These are phyloP conservation scores for Cladosporium halotolerans DNA, from an alignment of 2,329 filamentous ascomycete species.

Conservation along the genomic window DNA sequence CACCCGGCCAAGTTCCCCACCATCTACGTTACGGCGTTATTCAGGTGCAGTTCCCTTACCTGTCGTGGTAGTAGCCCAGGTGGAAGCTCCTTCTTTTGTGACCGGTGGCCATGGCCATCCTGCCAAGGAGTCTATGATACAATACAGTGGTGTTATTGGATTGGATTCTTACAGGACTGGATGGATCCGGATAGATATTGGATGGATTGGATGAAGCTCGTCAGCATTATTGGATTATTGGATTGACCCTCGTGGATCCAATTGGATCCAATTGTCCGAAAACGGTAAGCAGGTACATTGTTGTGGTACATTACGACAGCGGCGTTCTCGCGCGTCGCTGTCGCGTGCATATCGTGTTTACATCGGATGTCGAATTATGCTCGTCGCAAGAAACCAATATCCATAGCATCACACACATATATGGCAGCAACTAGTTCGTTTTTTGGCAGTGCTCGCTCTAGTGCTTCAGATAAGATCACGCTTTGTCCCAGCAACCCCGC, in stretches of 20 bases:
- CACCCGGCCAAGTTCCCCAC: no score
- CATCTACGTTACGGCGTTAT: no score
- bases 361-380: neutral
- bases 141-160: neutral
- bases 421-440: neutral
- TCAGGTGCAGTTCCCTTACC: no score
- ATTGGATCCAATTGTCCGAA: neutral
- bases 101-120: no score
- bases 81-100: no score
- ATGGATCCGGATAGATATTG: no score
- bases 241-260: neutral
- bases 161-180: neutral
- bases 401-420: neutral
- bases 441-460: neutral
- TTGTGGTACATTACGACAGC: neutral
- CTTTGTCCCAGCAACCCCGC: neutral
- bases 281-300: neutral
- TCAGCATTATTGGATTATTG: neutral
- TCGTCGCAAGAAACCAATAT: neutral
- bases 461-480: neutral
- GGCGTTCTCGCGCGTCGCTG: neutral
- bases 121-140: no score
- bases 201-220: neutral
- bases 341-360: neutral
- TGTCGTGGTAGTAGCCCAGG: no score